Percentiles rank a stretch among this genome's conserved stretches.
phyloP scores from a whole-genome alignment of 1,284 basidiomycete genomes.

The Farysia itapuensis region DNA sequence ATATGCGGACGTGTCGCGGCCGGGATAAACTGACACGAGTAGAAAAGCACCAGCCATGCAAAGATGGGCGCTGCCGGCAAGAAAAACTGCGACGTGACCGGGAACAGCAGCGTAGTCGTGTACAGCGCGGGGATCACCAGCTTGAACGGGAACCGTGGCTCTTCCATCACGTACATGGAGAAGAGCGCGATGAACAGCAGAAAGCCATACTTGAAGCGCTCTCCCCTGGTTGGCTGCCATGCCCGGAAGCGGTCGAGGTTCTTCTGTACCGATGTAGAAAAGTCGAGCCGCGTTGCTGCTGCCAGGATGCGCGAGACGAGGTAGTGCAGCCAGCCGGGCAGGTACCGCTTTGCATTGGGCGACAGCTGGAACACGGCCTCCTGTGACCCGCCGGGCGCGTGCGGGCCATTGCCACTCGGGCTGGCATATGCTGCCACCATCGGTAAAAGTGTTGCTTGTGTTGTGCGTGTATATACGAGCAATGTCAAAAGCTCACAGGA shows the following conservation, averaged over 20 bases:
- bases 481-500: too few relatives aligned
- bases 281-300: conserved; percentile 48
- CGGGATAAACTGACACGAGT: conserved; percentile 82
- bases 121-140: conserved; percentile 78
- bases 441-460: too few relatives aligned
- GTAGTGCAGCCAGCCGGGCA: conserved; percentile 38
- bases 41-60: conserved; percentile 71
- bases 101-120: conserved; percentile 72
- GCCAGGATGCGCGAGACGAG: conserved; percentile 46
- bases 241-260: conserved; percentile 44
- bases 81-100: conserved; percentile 89
- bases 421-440: conserved; percentile 1
- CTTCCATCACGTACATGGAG: conserved; percentile 76
- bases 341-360: conserved; percentile 25
- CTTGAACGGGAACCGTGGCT: conserved; percentile 72
- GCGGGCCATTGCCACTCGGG: too few relatives aligned
- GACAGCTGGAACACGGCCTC: conserved; percentile 26
- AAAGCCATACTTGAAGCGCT: conserved; percentile 53
- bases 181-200: conserved; percentile 65
- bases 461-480: too few relatives aligned
- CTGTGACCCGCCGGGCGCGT: too few relatives aligned
- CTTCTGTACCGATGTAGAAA: conserved; percentile 47
- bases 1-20: conserved; percentile 74
- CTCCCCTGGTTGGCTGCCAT: conserved; percentile 37
- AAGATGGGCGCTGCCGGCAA: conserved; percentile 84